Conservation (phyloP, 495 filamentous ascomycete species). For the Aspergillus bridgeri region DNA sequence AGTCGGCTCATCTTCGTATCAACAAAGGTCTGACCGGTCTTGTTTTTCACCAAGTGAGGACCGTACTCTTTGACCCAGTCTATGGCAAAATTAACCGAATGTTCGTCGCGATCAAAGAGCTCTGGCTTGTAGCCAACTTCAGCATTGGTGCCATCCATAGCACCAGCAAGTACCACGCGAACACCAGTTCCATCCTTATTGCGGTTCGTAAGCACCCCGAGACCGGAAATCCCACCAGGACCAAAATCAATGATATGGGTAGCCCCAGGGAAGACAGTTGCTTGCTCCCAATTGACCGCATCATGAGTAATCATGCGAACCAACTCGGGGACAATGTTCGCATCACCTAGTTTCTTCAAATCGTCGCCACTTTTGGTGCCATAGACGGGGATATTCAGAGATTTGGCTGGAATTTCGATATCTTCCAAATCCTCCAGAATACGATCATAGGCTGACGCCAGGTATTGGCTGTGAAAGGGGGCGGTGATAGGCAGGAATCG, state of each 20-base stretch:
- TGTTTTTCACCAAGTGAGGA: slow-evolving; percentile 81
- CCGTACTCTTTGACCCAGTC: slow-evolving; percentile 98
- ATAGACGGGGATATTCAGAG: slow-evolving; percentile 77
- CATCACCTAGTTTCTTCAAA: slow-evolving; percentile 59
- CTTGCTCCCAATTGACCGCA: slow-evolving; percentile 90
- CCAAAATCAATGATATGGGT: slow-evolving; percentile 97
- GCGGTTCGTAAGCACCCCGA: slow-evolving; percentile 93
- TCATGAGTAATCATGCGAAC: slow-evolving; percentile 92
- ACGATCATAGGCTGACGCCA: slow-evolving; percentile 71
- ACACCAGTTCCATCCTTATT: slow-evolving; percentile 98
- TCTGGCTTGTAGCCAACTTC: slow-evolving; percentile 97
- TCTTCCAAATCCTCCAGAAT: slow-evolving; percentile 85
- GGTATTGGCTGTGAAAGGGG: slow-evolving; percentile 95
- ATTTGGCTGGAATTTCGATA: slow-evolving; percentile 63
- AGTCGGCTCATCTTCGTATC: slow-evolving; percentile 98
- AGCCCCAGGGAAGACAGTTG: slow-evolving; percentile 80
- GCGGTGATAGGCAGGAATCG: slow-evolving; percentile 96
- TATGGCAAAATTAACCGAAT: slow-evolving; percentile 92
- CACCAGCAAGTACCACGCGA: slow-evolving; percentile 86
- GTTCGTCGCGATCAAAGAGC: slow-evolving; percentile 90
- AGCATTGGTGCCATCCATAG: slow-evolving; percentile 80
- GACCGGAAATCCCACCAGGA: slow-evolving; percentile 90
- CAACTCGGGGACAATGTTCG: slow-evolving; percentile 72
- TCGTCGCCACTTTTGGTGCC: slow-evolving; percentile 85
- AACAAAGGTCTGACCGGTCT: slow-evolving; percentile 80